A percentile compares a stretch with the other conserved stretches of the same genome.
These are phyloP conservation scores for Lentinula sp. DNA, from an alignment of 768 basidiomycete species.

Conservation along the genomic window DNA sequence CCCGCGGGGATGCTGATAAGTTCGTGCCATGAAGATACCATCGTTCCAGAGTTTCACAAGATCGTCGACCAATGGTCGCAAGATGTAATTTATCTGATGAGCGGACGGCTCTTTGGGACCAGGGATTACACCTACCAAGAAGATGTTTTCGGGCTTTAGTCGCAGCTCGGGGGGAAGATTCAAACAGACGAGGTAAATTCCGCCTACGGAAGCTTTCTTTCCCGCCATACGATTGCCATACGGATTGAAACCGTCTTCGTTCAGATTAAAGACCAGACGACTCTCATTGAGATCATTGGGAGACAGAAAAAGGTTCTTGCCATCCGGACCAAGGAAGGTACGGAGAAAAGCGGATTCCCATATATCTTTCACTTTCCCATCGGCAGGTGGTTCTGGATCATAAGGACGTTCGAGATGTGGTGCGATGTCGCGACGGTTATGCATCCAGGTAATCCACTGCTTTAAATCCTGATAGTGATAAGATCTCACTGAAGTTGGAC, in stretches of 20 bases:
- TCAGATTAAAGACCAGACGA: slow-evolving; percentile 22
- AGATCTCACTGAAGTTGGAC: neutral
- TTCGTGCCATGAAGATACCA: slow-evolving; percentile 20
- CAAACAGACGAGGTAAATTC: slow-evolving; percentile 26
- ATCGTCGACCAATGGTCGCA: slow-evolving; percentile 19
- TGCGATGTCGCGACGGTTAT: slow-evolving; percentile 19
- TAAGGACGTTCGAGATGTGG: slow-evolving; percentile 17
- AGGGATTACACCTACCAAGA: slow-evolving; percentile 28
- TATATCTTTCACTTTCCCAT: slow-evolving; percentile 15
- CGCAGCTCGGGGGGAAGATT: slow-evolving; percentile 26
- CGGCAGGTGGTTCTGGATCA: neutral
- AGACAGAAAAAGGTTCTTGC: slow-evolving; percentile 13
- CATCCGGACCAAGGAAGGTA: slow-evolving; percentile 21
- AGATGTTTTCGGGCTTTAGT: slow-evolving; percentile 26
- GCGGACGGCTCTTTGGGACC: slow-evolving; percentile 25
- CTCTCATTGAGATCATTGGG: slow-evolving; percentile 12
- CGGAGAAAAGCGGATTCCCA: slow-evolving; percentile 19
- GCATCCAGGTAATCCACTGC: slow-evolving; percentile 20
- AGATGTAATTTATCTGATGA: slow-evolving; percentile 18
- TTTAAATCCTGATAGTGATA: slow-evolving; percentile 22
- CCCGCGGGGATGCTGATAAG: slow-evolving; percentile 13
- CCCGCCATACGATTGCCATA: slow-evolving; percentile 18
- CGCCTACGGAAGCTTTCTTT: slow-evolving; percentile 21
- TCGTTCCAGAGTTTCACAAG: slow-evolving; percentile 21
- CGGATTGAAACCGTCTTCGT: slow-evolving; percentile 31